Base-by-base conservation (phyloP, 352 stramenopile species). In the Pythium periplocum region DNA sequence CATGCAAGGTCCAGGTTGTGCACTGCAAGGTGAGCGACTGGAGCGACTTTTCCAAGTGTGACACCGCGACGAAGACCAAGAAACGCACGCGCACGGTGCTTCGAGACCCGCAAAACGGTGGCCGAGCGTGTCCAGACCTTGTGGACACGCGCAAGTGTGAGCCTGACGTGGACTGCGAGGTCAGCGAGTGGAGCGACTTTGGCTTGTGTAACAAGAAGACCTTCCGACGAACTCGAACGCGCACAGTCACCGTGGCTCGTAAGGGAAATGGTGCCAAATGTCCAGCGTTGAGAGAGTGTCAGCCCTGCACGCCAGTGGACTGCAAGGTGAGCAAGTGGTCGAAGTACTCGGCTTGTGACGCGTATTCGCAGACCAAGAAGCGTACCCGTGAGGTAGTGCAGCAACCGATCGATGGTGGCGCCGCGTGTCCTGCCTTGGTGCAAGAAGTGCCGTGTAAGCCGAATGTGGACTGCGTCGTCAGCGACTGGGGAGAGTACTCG, bases 261-360 rank as follows among this genome's bases (percentile, higher is more conserved):
- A 64, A 4, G 71, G 71, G 1, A 46, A 49, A 0, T 54, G 56
- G 10, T 82, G 73, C 31, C 6, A 51, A 33, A 31, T 40, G 46
- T 31, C 32, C 54, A 36, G 34, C 50, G 2, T 55, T 89, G 1
- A 51, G 71, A 32, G 45, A 71, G 1, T 67, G 45, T 8, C 55
- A 72, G 34, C 2, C 48, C 6, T 87, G 76, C 49, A 68, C 55
- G 12, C 59, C 62, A 0, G 65, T 85, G 10, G 50, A 85, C 62
- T 90, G 79, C 41, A 62, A 66, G n/a, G 68, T 85, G 2, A 50
- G 77, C 0, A 47, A 61, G 0, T 90, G 79, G 76, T 73, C 60
- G 11, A 56, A 71, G 4, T 90, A 64, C 45, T 62, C 57, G 1
- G 40, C 57, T 0, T 87, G 76, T 44, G 71, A 87, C 32, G 41